A percentile compares a stretch with the other conserved stretches of the same genome.
Evolutionary conservation across 345 rosid species (phyloP).

Genomic region (Brassica incana): DNA sequence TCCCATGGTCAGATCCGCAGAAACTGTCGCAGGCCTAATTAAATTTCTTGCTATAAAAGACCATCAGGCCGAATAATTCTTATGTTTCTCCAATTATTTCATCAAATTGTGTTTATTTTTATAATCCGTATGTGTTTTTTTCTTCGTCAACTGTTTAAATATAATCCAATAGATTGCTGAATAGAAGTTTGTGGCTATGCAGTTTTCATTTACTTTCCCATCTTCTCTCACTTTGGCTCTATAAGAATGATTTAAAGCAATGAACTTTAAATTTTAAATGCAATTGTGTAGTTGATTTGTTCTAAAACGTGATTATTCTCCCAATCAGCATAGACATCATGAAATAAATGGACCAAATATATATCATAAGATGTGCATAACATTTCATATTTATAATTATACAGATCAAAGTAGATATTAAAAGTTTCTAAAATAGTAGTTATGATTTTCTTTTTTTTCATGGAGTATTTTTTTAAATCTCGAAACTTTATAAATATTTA

Average conservation of each 20-base stretch:
- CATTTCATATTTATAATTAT: too few relatives aligned
- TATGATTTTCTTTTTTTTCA: too few relatives aligned
- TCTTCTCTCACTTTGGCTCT: neutral
- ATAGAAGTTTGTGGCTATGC: conserved; percentile 16
- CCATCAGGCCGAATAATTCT: neutral
- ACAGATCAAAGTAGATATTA: too few relatives aligned
- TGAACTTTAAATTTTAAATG: neutral
- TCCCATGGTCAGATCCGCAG: conserved; percentile 53
- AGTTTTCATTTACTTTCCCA: neutral
- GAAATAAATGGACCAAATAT: too few relatives aligned
- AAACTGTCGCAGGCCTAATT: conserved; percentile 51
- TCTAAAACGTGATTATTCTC: neutral
- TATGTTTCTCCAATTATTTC: neutral
- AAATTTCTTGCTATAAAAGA: neutral
- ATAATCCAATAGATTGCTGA: neutral
- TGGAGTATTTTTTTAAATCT: too few relatives aligned
- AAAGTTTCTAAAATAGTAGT: too few relatives aligned
- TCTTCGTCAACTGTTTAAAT: conserved; percentile 19
- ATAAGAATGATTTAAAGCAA: neutral
- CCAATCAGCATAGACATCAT: neutral
- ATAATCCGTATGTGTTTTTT: neutral
- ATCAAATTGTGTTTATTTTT: neutral
- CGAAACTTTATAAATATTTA: too few relatives aligned
- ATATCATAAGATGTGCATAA: neutral
- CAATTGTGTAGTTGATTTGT: neutral